These are phyloP conservation scores for Linnemannia elongata DNA, from an alignment of 192 early-diverging fungal species.

Conservation along the genomic window DNA sequence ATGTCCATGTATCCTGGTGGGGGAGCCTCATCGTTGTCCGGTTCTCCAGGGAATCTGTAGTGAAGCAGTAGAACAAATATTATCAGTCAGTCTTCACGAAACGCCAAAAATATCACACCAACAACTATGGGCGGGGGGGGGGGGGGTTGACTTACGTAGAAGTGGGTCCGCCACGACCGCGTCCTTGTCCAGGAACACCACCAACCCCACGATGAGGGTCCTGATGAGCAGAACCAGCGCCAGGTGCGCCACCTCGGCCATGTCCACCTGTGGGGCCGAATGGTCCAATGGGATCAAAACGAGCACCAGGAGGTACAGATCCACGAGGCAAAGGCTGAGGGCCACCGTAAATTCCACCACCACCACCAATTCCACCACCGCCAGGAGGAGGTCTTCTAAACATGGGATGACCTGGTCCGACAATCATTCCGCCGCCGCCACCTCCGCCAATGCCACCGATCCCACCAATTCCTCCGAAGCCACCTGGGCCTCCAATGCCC, in stretches of 20 bases:
- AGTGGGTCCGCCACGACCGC: slow-evolving; percentile 37
- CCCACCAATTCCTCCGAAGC: slow-evolving; percentile 45
- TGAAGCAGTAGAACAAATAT: slow-evolving; percentile 18
- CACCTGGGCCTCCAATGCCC: slow-evolving; percentile 46
- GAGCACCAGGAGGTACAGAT: slow-evolving; percentile 86
- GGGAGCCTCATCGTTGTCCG: slow-evolving; percentile 81
- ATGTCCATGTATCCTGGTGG: slow-evolving; percentile 76
- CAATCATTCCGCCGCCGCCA: slow-evolving; percentile 84
- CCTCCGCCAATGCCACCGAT: slow-evolving; percentile 54
- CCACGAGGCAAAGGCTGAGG: slow-evolving; percentile 76
- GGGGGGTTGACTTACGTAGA: not conserved
- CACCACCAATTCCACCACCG: slow-evolving; percentile 54
- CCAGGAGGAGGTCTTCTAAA: slow-evolving; percentile 69
- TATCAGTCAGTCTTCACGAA: not conserved
- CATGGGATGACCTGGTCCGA: slow-evolving; percentile 92
- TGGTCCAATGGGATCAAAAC: slow-evolving; percentile 93
- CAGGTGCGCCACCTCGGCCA: slow-evolving; percentile 36
- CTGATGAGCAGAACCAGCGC: slow-evolving; percentile 47
- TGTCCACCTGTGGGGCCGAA: slow-evolving; percentile 69
- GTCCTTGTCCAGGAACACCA: slow-evolving; percentile 43
- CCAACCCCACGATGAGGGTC: slow-evolving; percentile 23
- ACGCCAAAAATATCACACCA: not conserved
- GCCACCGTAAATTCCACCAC: slow-evolving; percentile 68
- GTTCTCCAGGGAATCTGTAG: slow-evolving; percentile 68
- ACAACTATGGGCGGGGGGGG: too few species aligned